These are phyloP conservation scores for Cadophora luteo-olivacea DNA, from an alignment of 2,329 filamentous ascomycete species.

Conservation along the genomic window DNA sequence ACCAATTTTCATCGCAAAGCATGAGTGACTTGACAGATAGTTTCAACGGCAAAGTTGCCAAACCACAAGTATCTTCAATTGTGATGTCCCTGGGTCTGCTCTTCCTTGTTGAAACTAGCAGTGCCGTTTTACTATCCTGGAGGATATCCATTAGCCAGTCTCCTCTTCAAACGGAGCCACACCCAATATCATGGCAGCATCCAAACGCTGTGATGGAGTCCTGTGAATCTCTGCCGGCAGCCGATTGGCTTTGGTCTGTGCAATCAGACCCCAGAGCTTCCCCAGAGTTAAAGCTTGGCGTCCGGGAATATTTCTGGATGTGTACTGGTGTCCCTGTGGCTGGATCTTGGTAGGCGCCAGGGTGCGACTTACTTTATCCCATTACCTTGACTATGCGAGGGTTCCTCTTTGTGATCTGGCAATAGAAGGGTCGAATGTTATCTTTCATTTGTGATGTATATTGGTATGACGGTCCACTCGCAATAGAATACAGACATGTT, in stretches of 20 bases:
- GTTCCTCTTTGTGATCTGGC: no score
- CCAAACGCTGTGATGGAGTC: slow-evolving; percentile 6
- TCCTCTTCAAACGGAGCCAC: background rate
- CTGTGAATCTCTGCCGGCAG: background rate
- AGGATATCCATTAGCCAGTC: background rate
- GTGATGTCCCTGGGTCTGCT: no score
- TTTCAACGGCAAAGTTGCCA: background rate
- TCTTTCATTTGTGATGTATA: no score
- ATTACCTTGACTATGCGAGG: background rate
- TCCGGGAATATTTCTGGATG: slow-evolving; percentile 9
- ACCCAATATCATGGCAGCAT: background rate
- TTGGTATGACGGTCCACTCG: no score
- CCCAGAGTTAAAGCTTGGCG: slow-evolving; percentile 7
- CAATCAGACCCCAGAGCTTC: slow-evolving; percentile 13
- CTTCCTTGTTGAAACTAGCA: background rate
- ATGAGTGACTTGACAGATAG: background rate
- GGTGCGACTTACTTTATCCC: background rate
- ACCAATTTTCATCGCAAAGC: background rate
- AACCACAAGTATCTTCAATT: background rate
- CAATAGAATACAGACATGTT: no score
- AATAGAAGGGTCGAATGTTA: no score
- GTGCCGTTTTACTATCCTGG: background rate
- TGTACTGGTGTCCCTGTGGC: background rate
- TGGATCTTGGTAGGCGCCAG: slow-evolving; percentile 6
- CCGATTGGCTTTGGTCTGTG: slow-evolving; percentile 15